Evolutionary conservation across 352 stramenopile genomes (phyloP).

Genomic region (Peronosclerospora sorghi): DNA sequence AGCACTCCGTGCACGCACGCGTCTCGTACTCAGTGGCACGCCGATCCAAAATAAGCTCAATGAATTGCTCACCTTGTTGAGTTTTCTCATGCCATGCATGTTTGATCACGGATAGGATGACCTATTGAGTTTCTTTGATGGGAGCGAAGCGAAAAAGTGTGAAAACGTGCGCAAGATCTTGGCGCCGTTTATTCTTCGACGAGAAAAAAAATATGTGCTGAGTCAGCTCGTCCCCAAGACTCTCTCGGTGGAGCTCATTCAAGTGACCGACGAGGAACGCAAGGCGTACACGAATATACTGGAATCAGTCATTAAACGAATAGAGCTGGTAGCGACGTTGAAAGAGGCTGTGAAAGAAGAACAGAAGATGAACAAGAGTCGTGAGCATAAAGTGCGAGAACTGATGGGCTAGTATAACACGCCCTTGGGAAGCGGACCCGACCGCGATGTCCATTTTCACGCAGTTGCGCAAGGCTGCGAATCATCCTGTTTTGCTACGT

Average conservation of each 20-base stretch:
- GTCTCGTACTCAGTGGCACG: slow-evolving; percentile 78
- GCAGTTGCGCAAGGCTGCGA: slow-evolving; percentile 93
- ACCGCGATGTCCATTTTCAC: slow-evolving; percentile 86
- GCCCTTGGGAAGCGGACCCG: slow-evolving; percentile 7
- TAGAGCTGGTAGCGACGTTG: slow-evolving; percentile 29
- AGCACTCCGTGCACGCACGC: slow-evolving; percentile 55
- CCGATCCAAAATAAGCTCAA: slow-evolving; percentile 86
- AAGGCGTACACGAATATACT: slow-evolving; percentile 82
- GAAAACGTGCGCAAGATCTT: slow-evolving; percentile 88
- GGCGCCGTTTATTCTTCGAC: slow-evolving; percentile 94
- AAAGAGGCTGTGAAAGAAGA: slow-evolving; percentile 42
- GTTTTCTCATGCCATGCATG: slow-evolving; percentile 88
- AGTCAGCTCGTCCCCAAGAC: slow-evolving; percentile 86
- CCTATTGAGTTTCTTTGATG: slow-evolving; percentile 72
- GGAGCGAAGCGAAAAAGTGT: slow-evolving; percentile 67
- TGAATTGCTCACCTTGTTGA: slow-evolving; percentile 83
- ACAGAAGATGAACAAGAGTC: slow-evolving; percentile 37
- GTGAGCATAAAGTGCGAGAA: slow-evolving; percentile 34
- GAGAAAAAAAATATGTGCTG: slow-evolving; percentile 94
- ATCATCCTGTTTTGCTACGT: slow-evolving; percentile 93
- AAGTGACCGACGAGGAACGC: slow-evolving; percentile 58
- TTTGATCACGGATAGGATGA: slow-evolving; percentile 80
- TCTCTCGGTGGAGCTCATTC: slow-evolving; percentile 71
- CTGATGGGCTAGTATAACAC: slow-evolving; percentile 26
- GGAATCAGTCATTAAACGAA: slow-evolving; percentile 54